Base-by-base conservation (phyloP, 106 monocot genomes). In the Hemerocallis citrina region DNA sequence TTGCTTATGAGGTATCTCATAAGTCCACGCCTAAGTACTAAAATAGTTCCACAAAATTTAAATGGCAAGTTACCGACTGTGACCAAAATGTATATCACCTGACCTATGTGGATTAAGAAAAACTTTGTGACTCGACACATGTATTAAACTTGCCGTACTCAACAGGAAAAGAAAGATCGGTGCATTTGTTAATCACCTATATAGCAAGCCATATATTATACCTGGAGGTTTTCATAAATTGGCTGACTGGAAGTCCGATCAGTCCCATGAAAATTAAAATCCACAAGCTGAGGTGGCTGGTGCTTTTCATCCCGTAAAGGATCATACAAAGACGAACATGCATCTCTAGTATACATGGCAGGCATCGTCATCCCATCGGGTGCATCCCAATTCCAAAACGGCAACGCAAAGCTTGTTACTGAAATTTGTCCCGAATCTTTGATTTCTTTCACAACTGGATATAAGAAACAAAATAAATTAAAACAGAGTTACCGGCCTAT, bases 191-290 rank as follows among this genome's bases (percentile, higher is more conserved):
- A n/a, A n/a, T n/a, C n/a, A n/a, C n/a, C n/a, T n/a, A n/a, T n/a
- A n/a, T n/a, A n/a, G n/a, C n/a, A n/a, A 0, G 0, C 2, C 10
- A 1, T 54, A 6, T 54, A 16, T 54, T 15, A 8, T 59, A 84
- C 43, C 19, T 56, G 59, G 7, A 89, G 75, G 63, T 89, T 89
- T 20, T 61, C 45, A 1, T 69, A 28, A 25, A 85, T 68, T 19
- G 54, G 77, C 47, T 76, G 43, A 1, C 61, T 43, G 63, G 55
- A 40, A 5, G 55, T 38, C 3, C 56, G 40, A 54, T 72, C 67
- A 4, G 20, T 28, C 12, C 16, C 42, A 24, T 48, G 43, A 37
- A n/a, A 75, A 63, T 79, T 71, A 36, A 78, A 66, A 54, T 81
- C 60, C 1, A 67, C 12, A 7, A 64, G 40, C 34, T n/a, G 17